A percentile compares a stretch with the other conserved stretches of the same genome.
Conservation (phyloP, 169 alveolate genomes). For the Plasmodium inui region DNA sequence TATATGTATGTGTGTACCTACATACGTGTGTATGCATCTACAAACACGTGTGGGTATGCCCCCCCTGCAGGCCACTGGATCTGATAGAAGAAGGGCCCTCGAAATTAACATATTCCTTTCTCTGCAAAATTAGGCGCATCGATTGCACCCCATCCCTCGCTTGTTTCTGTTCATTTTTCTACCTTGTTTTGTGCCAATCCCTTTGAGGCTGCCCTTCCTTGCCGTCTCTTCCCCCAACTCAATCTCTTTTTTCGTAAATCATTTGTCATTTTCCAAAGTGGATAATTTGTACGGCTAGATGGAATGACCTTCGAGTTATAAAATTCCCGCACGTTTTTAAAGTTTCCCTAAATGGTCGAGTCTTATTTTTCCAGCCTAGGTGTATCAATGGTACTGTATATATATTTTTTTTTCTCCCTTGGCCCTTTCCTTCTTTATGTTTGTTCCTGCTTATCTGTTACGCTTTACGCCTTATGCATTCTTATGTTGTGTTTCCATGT, state of each 20-base stretch:
- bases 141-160: neutral
- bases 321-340: neutral
- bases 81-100: constrained; percentile 1
- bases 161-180: neutral
- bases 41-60: neutral
- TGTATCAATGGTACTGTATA: neutral
- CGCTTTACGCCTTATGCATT: neutral
- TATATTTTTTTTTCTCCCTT: neutral
- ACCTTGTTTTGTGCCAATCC: neutral
- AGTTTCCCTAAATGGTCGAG: neutral
- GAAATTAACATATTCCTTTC: neutral
- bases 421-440: neutral
- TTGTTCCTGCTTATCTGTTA: neutral
- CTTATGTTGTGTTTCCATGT: neutral
- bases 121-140: neutral
- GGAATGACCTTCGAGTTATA: neutral
- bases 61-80: neutral
- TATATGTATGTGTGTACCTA: neutral
- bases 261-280: neutral
- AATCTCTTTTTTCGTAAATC: neutral
- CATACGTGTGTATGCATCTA: neutral
- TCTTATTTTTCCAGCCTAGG: neutral
- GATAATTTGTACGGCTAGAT: neutral
- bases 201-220: neutral
- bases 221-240: neutral